phyloP scores from a whole-genome alignment of 495 filamentous ascomycete genomes.

The Podospora australis region DNA sequence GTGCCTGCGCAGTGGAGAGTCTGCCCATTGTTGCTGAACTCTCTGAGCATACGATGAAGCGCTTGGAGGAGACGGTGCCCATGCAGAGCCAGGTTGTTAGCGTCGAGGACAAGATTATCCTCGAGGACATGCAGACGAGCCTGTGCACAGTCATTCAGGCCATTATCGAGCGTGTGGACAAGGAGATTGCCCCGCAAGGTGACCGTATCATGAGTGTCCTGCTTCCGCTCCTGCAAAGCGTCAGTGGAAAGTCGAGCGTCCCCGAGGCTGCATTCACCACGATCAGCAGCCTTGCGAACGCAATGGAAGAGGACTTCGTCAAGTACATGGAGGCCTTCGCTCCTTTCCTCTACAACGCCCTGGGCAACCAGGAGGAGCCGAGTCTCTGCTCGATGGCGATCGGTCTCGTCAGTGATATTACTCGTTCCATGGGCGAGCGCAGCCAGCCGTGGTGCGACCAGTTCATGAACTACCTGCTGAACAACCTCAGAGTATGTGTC shows the following conservation, averaged over 20 bases:
- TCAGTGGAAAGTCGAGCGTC: slow-evolving; percentile 83
- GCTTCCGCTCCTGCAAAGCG: slow-evolving; percentile 69
- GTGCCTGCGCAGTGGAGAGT: slow-evolving; percentile 80
- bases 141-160: slow-evolving; percentile 83
- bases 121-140: slow-evolving; percentile 97
- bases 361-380: slow-evolving; percentile 91
- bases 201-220: slow-evolving; percentile 89
- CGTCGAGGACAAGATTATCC: slow-evolving; percentile 85
- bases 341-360: slow-evolving; percentile 84
- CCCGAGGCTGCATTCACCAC: slow-evolving; percentile 89
- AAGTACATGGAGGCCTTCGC: slow-evolving; percentile 95
- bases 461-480: slow-evolving; percentile 95
- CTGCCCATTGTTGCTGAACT: slow-evolving; percentile 71
- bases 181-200: slow-evolving; percentile 82
- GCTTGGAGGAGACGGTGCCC: slow-evolving; percentile 83
- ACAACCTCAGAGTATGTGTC: slow-evolving; percentile 71
- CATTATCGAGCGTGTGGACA: slow-evolving; percentile 86
- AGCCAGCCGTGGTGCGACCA: slow-evolving; percentile 90
- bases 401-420: slow-evolving; percentile 91
- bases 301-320: slow-evolving; percentile 83
- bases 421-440: slow-evolving; percentile 79
- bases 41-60: slow-evolving; percentile 76
- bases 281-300: slow-evolving; percentile 77
- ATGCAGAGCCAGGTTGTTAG: slow-evolving; percentile 92
- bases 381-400: slow-evolving; percentile 94